Percentiles rank a stretch among this genome's conserved stretches.
Conservation (phyloP, 345 rosid species). For the Salix arbutifolia region DNA sequence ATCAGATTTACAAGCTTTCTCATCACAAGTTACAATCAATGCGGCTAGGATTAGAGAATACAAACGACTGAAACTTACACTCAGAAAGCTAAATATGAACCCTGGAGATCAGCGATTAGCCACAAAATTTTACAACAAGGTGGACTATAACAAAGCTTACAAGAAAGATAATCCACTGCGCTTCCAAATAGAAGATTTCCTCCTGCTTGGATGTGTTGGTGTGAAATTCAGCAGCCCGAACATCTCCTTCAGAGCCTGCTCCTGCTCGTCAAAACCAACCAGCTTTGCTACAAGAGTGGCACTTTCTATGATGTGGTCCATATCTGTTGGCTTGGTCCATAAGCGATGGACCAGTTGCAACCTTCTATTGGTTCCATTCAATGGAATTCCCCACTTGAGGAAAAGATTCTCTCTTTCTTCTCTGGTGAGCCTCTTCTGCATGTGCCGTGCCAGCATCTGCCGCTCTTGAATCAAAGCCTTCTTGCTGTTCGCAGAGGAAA, state of each 20-base stretch:
- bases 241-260: slow-evolving; percentile 37
- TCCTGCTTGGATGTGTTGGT: slow-evolving; percentile 21
- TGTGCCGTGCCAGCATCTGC: slow-evolving; percentile 52
- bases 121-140: background rate
- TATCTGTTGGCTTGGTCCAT: slow-evolving; percentile 59
- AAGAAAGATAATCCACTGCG: slow-evolving; percentile 14
- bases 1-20: slow-evolving; percentile 13
- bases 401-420: slow-evolving; percentile 65
- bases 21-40: slow-evolving; percentile 5
- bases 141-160: background rate
- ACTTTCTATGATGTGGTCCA: slow-evolving; percentile 66
- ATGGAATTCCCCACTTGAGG: slow-evolving; percentile 61
- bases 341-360: slow-evolving; percentile 51
- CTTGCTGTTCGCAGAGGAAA: slow-evolving; percentile 33
- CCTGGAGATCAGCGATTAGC: slow-evolving; percentile 1
- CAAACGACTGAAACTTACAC: background rate
- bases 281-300: slow-evolving; percentile 67
- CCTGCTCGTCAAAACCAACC: slow-evolving; percentile 41
- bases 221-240: slow-evolving; percentile 40
- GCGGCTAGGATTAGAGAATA: slow-evolving; percentile 8
- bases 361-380: slow-evolving; percentile 61
- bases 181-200: slow-evolving; percentile 26
- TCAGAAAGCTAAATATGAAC: background rate
- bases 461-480: slow-evolving; percentile 62
- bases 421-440: slow-evolving; percentile 51